Evolutionary conservation across 164 flowering plant genomes (phyloP), one percentile per base, ranked within the genome.

Genomic region (Vitis rotundifolia): DNA sequence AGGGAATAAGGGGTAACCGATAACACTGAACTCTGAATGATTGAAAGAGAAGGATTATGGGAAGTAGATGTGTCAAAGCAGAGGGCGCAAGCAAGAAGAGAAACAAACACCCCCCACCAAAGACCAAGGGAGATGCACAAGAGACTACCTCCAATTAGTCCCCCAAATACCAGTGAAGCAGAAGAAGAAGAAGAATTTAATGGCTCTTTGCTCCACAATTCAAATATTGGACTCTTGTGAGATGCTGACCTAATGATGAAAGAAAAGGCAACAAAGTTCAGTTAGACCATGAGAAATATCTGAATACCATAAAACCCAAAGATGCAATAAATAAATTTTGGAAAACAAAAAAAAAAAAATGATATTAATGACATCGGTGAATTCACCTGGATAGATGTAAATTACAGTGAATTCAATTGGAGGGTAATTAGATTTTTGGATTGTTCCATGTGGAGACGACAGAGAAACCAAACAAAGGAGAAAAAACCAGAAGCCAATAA

Each of bases 261-360:
- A 16, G 77, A 76, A 83, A 81, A 78, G 69, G 75, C 71, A 78
- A 72, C 71, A 78, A 66, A 77, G 69, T 78, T 80, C 75, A 68
- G 81, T 79, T 74, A 80, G 88, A 80, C 82, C 81, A 81, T 81
- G 85, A 80, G 86, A 86, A 83, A 82, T 76, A 85, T 84, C 86
- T 83, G 85, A 85, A 69, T 72, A 67, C 74, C 72, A 71, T 73
- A 82, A 78, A 50, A 64, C 22, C 64, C 68, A 56, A 66, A 64
- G 74, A 70, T 73, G 76, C 75, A 83, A 78, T 78, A 71, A 82
- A 74, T 77, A 72, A 65, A 71, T 22, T 52, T 62, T 64, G 22
- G 68, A 65, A 18, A 16, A 61, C 64, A 58, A 47, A 52, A 65
- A 51, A 70, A 66, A 31, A 47, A 64, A 60, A 57, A 28, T 31